Conservation (phyloP, 768 basidiomycete genomes). For the Lentinula edodes region DNA sequence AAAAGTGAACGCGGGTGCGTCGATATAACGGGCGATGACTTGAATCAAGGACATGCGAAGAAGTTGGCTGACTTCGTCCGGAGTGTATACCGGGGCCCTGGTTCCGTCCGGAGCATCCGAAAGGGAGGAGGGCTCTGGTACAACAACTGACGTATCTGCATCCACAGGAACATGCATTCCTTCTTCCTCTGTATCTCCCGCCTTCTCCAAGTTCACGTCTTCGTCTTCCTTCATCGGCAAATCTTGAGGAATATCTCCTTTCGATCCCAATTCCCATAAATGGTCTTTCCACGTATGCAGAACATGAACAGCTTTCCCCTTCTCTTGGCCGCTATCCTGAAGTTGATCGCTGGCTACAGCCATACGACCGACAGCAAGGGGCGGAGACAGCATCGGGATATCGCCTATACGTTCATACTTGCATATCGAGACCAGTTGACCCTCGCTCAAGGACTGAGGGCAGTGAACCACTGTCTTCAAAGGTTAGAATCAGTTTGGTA, state of each 20-base stretch:
- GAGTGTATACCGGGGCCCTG: not conserved
- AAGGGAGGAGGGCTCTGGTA: not conserved
- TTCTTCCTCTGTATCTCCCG: slow-evolving; percentile 10
- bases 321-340: slow-evolving; percentile 34
- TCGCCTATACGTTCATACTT: slow-evolving; percentile 35
- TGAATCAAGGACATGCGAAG: slow-evolving; percentile 63
- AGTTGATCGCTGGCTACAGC: slow-evolving; percentile 50
- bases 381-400: slow-evolving; percentile 31
- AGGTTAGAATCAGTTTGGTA: slow-evolving; percentile 8
- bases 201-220: slow-evolving; percentile 11
- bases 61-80: slow-evolving; percentile 46
- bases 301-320: slow-evolving; percentile 75
- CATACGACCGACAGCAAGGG: slow-evolving; percentile 75
- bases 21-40: slow-evolving; percentile 47
- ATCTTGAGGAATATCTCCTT: slow-evolving; percentile 47
- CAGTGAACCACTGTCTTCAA: slow-evolving; percentile 55
- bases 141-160: too few relatives aligned
- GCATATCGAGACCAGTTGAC: slow-evolving; percentile 59
- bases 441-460: slow-evolving; percentile 33
- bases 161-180: too few relatives aligned
- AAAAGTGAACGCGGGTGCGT: slow-evolving; percentile 47
- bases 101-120: not conserved
- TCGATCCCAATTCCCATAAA: slow-evolving; percentile 70
- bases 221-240: slow-evolving; percentile 17
- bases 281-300: slow-evolving; percentile 75